Base-by-base conservation (phyloP, 345 rosid genomes). In the Mallotus nudiflorus region DNA sequence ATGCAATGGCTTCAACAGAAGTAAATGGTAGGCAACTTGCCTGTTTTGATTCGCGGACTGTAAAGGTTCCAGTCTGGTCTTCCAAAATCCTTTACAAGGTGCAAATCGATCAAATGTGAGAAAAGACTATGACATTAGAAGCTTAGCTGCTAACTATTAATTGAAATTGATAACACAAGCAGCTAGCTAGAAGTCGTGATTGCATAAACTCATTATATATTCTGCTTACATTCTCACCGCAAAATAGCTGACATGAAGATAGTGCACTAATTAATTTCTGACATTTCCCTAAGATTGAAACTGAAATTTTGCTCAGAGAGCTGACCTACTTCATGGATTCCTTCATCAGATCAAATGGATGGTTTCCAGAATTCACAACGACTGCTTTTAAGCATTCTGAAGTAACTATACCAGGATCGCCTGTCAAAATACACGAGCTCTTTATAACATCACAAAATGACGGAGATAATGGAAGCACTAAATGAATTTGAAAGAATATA, bases 251-350 rank as follows among this genome's bases (percentile, higher is more conserved):
- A 40, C n/a, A 54, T n/a, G 18, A 19, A 29, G 33, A 28, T 20
- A 50, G 16, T 51, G 54, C 19, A 45, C 29, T 35, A 66, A 28
- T 29, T 66, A 27, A 48, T 19, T 28, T 46, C 27, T 28, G 14
- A 27, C 19, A 29, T 35, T 49, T 44, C 54, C 24, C 71, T 27
- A 39, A 20, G 42, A 29, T 27, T 9, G 31, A 65, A 69, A 77
- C 75, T 56, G 59, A 74, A 80, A 74, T 46, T 52, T 67, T 68
- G 42, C 73, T 75, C 65, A 62, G 76, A 71, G 53, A 75, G 83
- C 77, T 62, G 65, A 75, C 85, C 76, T 83, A 87, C 91, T 77
- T 83, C 84, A 84, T 83, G 33, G 91, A 84, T 77, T 79, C 84
- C 79, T 83, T 81, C 77, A 85, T 62, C 77, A 83, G 81, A 66